A percentile compares a stretch with the other conserved stretches of the same genome.
Conservation (phyloP, 495 filamentous ascomycete species). For the Neurospora terricola region DNA sequence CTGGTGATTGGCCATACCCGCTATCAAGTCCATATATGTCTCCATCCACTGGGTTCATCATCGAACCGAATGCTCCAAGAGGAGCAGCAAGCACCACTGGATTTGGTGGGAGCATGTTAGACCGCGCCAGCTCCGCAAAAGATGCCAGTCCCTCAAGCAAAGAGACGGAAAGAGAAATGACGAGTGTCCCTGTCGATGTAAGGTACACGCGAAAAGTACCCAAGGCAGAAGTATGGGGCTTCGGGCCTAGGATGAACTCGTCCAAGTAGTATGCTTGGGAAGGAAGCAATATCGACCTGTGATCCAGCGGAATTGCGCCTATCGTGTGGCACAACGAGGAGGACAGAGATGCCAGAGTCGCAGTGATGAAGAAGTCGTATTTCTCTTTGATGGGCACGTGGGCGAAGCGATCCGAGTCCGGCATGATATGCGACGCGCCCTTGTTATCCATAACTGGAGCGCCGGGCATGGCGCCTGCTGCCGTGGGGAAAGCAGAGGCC, state of each 20-base stretch:
- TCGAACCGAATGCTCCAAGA: conserved; percentile 35
- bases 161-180: conserved; percentile 33
- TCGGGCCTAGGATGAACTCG: conserved; percentile 12
- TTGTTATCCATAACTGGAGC: conserved; percentile 22
- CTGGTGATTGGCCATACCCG: conserved; percentile 35
- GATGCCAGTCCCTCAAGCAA: conserved; percentile 28
- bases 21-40: conserved; percentile 14
- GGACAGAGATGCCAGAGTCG: conserved; percentile 33
- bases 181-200: conserved; percentile 37
- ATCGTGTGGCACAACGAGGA: conserved; percentile 30
- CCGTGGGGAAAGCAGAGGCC: conserved; percentile 2
- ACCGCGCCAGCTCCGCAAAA: conserved; percentile 26
- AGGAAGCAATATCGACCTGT: conserved; percentile 30
- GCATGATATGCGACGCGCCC: conserved; percentile 3
- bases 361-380: conserved; percentile 36
- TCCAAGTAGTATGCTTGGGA: conserved; percentile 10
- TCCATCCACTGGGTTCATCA: conserved; percentile 22
- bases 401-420: conserved; percentile 18
- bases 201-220: conserved; percentile 38
- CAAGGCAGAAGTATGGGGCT: conserved; percentile 22
- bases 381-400: conserved; percentile 23
- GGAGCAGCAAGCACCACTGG: conserved; percentile 35
- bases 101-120: conserved; percentile 23
- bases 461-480: background rate
- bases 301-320: conserved; percentile 34